These are phyloP conservation scores for Coniella lustricola DNA, from an alignment of 2,329 filamentous ascomycete species.

Conservation along the genomic window DNA sequence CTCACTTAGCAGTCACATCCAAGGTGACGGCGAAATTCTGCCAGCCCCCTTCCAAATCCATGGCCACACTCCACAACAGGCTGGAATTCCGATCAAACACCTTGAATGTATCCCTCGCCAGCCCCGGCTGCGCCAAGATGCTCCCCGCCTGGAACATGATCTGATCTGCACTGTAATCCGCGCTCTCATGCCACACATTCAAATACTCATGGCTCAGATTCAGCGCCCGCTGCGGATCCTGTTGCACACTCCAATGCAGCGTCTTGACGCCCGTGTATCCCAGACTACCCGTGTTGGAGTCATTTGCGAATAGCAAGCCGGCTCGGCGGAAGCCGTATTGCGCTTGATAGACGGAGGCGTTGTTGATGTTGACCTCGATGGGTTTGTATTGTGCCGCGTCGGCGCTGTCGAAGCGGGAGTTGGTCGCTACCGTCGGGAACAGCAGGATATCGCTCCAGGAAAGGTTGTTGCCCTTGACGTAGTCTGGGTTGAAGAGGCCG, in stretches of 20 bases:
- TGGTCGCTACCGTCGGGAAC: conserved; percentile 21
- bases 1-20: conserved; percentile 48
- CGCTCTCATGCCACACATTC: conserved; percentile 31
- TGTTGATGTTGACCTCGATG: conserved; percentile 37
- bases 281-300: conserved; percentile 32
- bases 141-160: conserved; percentile 31
- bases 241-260: conserved; percentile 29
- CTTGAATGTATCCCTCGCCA: conserved; percentile 34
- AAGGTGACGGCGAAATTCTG: conserved; percentile 55
- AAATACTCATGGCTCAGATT: conserved; percentile 32
- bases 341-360: conserved; percentile 37
- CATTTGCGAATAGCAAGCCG: conserved; percentile 35
- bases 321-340: conserved; percentile 40
- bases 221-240: conserved; percentile 26
- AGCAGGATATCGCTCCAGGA: conserved; percentile 31
- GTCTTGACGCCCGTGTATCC: conserved; percentile 29
- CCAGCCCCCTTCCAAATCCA: conserved; percentile 39
- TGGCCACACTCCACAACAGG: conserved; percentile 32
- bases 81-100: conserved; percentile 32
- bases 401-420: conserved; percentile 32
- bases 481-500: conserved; percentile 29
- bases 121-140: conserved; percentile 28
- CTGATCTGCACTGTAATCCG: conserved; percentile 31
- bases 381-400: conserved; percentile 22
- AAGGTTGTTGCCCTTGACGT: conserved; percentile 29